Base-by-base conservation (phyloP, 2,329 filamentous ascomycete genomes). In the Lecanicillium sp. region DNA sequence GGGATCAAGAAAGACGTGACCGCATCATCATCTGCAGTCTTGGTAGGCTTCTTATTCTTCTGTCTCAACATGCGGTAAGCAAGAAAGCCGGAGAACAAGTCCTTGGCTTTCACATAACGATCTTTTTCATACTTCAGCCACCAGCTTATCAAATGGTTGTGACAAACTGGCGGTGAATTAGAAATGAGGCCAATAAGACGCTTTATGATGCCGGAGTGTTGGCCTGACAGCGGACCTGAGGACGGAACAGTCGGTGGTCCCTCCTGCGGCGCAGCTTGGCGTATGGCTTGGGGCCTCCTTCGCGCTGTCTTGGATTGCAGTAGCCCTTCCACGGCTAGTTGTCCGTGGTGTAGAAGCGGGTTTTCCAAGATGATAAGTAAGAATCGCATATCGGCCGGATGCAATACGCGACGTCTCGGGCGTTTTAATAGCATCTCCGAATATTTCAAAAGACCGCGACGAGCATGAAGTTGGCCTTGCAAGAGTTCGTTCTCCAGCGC, bases 121-220 rank as follows among this genome's bases (percentile, higher is more conserved):
- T 70, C 62, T 47, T 83, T 76, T 0, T 86, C 78, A 54, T 86
- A 81, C 39, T 81, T 78, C 11, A 86, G 81, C 57, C 94, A 83
- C 89, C 89, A 95, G 6, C 78, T 77, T 9, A 90, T 80, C 21
- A 95, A 67, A 56, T 86, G 80, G 46, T 84, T 83, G 57, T 95
- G 90, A 55, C 86, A 90, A 50, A 84, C 78, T 50, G 80, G 78
- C 0, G 87, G 77, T 11, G 87, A 72, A 62, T 94, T 88, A 1
- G 88, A 85, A 20, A 95, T 61, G 9, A 95, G 69, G 1, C 90
- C 90, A 21, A 95, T 65, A 32, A 94, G 83, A 30, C 90, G 80
- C 64, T 95, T 95, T 57, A 94, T 79, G 45, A 95, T 85, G 4
- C 85, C 86, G 2, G 87, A 90, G 64, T 95, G 86, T 51, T 87